Conservation (phyloP, 2,329 filamentous ascomycete species). For the Colletotrichum paranaense region DNA sequence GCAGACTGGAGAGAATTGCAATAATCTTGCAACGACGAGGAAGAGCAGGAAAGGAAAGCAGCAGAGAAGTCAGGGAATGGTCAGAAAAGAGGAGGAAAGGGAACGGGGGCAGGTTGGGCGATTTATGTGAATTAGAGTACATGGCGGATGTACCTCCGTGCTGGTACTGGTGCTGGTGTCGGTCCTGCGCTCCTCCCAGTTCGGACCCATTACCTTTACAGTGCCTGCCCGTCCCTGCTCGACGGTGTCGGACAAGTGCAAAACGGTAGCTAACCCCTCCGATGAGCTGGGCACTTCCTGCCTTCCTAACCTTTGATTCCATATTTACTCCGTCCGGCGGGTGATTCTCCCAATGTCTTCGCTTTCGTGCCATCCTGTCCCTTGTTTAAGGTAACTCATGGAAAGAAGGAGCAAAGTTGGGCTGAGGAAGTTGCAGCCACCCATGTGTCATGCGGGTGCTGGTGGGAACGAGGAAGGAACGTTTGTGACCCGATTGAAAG, state of each 20-base stretch:
- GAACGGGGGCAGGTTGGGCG: conserved; percentile 30
- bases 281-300: conserved; percentile 1
- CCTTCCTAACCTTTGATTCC: background rate
- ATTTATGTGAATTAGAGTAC: conserved; percentile 35
- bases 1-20: background rate
- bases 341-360: background rate
- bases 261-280: conserved; percentile 7
- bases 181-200: background rate
- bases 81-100: conserved; percentile 21
- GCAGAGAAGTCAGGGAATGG: conserved; percentile 26
- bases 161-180: background rate
- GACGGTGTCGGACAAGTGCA: background rate
- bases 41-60: conserved; percentile 21
- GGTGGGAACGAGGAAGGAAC: background rate
- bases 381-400: background rate
- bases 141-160: conserved; percentile 11
- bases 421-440: background rate
- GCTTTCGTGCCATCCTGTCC: background rate
- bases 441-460: background rate
- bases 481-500: background rate
- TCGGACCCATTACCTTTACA: conserved; percentile 14
- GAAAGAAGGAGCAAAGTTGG: background rate
- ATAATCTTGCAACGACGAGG: background rate
- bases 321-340: too few relatives aligned
- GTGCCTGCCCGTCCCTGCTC: conserved; percentile 9